Evolutionary conservation across 306 rosid genomes (phyloP), one percentile per base, ranked within the genome.

Genomic region (Vigna angularis): DNA sequence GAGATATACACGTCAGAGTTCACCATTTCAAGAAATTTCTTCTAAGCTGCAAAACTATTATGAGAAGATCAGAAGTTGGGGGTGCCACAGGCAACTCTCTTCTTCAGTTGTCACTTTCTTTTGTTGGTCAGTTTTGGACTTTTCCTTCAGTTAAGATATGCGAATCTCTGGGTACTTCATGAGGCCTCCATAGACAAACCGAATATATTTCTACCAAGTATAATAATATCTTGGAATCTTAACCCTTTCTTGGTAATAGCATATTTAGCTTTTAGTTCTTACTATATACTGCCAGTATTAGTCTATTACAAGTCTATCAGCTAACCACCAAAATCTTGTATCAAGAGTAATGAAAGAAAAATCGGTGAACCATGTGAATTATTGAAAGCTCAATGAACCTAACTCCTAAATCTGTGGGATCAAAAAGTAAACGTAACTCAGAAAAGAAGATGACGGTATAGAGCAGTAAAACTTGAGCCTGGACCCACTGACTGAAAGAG

Each of bases 101-200:
- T 14, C 49, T 61, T 67, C 71, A 69, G 36, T 36, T 72, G 88
- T 85, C 88, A 66, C 48, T 81, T 81, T 85, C 85, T 70, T 18
- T 61, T 50, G 70, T 66, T 51, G 58, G 45, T 77, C 44, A 58
- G 49, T 45, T 73, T 69, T 74, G 62, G 86, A 79, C 58, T 74
- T 83, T 83, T 79, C 74, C 70, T 79, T 79, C 81, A 17, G 73
- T 67, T 49, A 40, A 66, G 83, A 83, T 61, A 61, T 72, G 71
- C 79, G 80, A 78, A 57, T 57, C 76, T 66, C 53, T 66, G 18
- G 79, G 38, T 53, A 26, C 78, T 78, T 28, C 83, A 49, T 78
- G 51, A 72, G 6, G 32, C 66, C 44, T 72, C 72, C 9, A 28
- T 17, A 57, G 59, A 72, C 59, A 66, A 72, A 66, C 75, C 20